Evolutionary conservation across 768 basidiomycete genomes (phyloP).

Genomic region (Calocera cornea): DNA sequence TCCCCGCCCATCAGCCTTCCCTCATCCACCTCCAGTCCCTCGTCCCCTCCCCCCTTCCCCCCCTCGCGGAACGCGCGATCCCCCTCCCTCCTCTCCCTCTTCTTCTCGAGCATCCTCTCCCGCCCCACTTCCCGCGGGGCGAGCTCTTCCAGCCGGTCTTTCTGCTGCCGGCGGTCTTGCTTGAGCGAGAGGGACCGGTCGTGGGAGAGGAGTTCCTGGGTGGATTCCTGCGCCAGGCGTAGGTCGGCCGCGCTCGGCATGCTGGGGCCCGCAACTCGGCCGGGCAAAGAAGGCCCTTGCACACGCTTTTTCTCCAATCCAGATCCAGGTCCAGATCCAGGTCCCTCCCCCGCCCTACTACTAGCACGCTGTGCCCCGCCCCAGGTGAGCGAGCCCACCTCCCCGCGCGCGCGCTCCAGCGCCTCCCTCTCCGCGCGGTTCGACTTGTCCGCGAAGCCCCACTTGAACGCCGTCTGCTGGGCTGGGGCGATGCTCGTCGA

Average conservation of each 20-base stretch:
- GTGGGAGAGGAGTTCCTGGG: slow-evolving; percentile 36
- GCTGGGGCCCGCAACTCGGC: slow-evolving; percentile 20
- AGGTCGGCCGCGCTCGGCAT: slow-evolving; percentile 44
- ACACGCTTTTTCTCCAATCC: background rate
- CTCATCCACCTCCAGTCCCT: slow-evolving; percentile 66
- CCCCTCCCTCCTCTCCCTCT: slow-evolving; percentile 53
- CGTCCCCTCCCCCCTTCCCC: slow-evolving; percentile 45
- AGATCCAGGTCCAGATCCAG: too few relatives aligned
- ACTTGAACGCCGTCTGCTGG: slow-evolving; percentile 70
- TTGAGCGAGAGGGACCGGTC: slow-evolving; percentile 51
- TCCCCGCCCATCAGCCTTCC: slow-evolving; percentile 56
- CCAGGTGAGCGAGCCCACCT: slow-evolving; percentile 39
- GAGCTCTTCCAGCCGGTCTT: slow-evolving; percentile 59
- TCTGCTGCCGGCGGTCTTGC: slow-evolving; percentile 48
- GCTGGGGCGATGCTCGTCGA: slow-evolving; percentile 42
- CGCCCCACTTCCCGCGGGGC: slow-evolving; percentile 69
- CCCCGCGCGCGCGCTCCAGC: slow-evolving; percentile 43
- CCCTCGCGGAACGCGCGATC: slow-evolving; percentile 55
- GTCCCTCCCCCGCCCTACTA: too few relatives aligned
- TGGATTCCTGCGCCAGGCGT: slow-evolving; percentile 52
- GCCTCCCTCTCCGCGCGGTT: slow-evolving; percentile 46
- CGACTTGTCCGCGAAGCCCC: slow-evolving; percentile 64
- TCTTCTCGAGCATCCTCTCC: slow-evolving; percentile 81
- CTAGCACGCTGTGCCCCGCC: slow-evolving; percentile 2
- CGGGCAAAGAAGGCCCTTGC: background rate